These are phyloP conservation scores for Taiozyma sp. DNA, from an alignment of 1,139 yeast genomes.

Conservation along the genomic window DNA sequence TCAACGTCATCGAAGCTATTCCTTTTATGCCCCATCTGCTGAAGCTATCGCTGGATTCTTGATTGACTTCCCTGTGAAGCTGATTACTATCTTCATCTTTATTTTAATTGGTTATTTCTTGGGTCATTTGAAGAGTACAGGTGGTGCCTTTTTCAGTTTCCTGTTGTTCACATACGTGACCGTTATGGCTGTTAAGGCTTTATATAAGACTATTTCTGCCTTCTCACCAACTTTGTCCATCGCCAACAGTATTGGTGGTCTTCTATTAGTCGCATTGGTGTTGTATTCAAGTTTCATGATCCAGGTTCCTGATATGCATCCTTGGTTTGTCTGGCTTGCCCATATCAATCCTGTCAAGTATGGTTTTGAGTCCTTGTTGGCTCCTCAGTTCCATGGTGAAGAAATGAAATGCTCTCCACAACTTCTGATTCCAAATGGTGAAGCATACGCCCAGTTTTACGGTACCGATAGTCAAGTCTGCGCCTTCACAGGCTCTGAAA, in stretches of 20 bases:
- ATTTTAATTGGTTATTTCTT: conserved; percentile 60
- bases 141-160: conserved; percentile 68
- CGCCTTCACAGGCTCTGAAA: conserved; percentile 37
- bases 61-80: conserved; percentile 64
- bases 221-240: conserved; percentile 52
- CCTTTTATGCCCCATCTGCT: conserved; percentile 72
- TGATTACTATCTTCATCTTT: conserved; percentile 49
- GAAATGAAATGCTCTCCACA: conserved; percentile 37
- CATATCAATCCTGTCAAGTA: conserved; percentile 68
- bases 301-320: conserved; percentile 61
- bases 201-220: conserved; percentile 40
- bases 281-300: conserved; percentile 73
- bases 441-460: conserved; percentile 37
- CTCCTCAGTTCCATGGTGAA: conserved; percentile 40
- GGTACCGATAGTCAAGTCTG: conserved; percentile 48
- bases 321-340: conserved; percentile 80
- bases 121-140: conserved; percentile 56
- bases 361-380: conserved; percentile 62
- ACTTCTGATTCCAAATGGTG: conserved; percentile 48
- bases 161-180: conserved; percentile 42
- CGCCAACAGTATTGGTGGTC: conserved; percentile 70
- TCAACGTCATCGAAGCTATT: conserved; percentile 73
- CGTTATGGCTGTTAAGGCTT: conserved; percentile 22
- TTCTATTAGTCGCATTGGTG: conserved; percentile 52
- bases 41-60: conserved; percentile 67